Conservation (phyloP, 108 stramenopile genomes). For the Nitzschia palea region DNA sequence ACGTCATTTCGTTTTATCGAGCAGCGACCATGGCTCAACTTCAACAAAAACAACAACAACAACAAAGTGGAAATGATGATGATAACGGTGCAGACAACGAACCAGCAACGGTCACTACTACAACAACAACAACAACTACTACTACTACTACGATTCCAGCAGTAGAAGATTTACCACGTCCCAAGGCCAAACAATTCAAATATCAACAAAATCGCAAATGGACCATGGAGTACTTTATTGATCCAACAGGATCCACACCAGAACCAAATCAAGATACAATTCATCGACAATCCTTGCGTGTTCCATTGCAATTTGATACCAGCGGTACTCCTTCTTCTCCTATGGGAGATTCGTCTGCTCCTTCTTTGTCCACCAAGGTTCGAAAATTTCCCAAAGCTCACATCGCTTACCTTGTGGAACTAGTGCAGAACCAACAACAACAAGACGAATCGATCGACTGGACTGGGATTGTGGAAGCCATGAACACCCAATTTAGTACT, state of each 20-base stretch:
- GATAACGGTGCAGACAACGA: neutral
- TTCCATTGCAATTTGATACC: neutral
- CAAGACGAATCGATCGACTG: conserved; percentile 1
- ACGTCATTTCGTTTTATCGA: neutral
- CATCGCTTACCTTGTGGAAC: neutral
- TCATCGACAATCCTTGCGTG: conserved; percentile 10
- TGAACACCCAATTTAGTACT: neutral
- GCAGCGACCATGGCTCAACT: neutral
- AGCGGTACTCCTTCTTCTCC: neutral
- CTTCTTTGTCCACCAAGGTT: neutral
- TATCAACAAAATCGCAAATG: conserved; percentile 46
- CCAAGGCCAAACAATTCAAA: conserved; percentile 9
- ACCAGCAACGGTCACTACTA: neutral
- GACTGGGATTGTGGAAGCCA: neutral
- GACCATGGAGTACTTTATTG: conserved; percentile 52
- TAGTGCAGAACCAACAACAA: neutral
- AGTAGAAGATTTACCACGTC: neutral
- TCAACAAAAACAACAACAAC: neutral
- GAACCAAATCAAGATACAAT: conserved; percentile 19
- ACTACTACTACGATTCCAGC: neutral
- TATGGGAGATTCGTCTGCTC: neutral
- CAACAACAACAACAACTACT: neutral
- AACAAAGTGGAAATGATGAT: neutral
- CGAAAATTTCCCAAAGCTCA: neutral
- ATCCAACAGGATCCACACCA: conserved; percentile 49